Evolutionary conservation across 1,284 basidiomycete genomes (phyloP).

Genomic region (Leccinum subfulvum): DNA sequence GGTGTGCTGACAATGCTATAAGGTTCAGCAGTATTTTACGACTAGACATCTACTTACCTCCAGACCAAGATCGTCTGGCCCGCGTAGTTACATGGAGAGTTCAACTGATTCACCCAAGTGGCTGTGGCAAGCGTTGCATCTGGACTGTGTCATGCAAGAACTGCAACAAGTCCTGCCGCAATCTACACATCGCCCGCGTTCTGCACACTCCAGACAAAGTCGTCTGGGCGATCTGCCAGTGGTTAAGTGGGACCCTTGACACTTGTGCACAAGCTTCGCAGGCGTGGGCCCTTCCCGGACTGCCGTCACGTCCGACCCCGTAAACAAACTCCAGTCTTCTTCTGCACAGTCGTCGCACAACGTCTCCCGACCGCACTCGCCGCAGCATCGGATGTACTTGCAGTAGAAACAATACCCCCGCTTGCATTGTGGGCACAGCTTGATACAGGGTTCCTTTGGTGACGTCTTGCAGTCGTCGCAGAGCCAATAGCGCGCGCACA

Average conservation of each 20-base stretch:
- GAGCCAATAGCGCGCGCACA: conserved; percentile 22
- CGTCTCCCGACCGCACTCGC: conserved; percentile 18
- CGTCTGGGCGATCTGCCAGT: too few relatives aligned
- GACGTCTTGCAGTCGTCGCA: conserved; percentile 24
- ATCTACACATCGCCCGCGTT: conserved; percentile 13
- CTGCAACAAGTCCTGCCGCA: conserved; percentile 18
- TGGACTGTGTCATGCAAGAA: conserved; percentile 6
- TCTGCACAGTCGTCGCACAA: conserved; percentile 25
- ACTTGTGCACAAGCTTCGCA: too few relatives aligned
- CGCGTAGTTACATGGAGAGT: too few relatives aligned
- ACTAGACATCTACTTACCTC: too few relatives aligned
- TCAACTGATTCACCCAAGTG: too few relatives aligned
- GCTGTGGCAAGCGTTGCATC: conserved; percentile 1
- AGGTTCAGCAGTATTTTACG: too few relatives aligned
- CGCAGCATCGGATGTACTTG: conserved; percentile 24
- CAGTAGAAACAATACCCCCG: conserved; percentile 21
- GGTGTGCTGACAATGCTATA: too few relatives aligned
- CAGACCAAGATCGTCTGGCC: too few relatives aligned
- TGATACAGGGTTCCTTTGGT: conserved; percentile 5
- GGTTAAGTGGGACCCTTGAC: too few relatives aligned
- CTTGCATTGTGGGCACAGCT: conserved; percentile 18
- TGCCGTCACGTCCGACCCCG: too few relatives aligned
- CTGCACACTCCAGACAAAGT: conserved; percentile 13
- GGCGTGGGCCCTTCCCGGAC: neutral
- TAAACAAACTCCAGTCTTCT: conserved; percentile 17